These are phyloP conservation scores for Arthrobotrys conoides DNA, from an alignment of 2,329 filamentous ascomycete species.

Conservation along the genomic window DNA sequence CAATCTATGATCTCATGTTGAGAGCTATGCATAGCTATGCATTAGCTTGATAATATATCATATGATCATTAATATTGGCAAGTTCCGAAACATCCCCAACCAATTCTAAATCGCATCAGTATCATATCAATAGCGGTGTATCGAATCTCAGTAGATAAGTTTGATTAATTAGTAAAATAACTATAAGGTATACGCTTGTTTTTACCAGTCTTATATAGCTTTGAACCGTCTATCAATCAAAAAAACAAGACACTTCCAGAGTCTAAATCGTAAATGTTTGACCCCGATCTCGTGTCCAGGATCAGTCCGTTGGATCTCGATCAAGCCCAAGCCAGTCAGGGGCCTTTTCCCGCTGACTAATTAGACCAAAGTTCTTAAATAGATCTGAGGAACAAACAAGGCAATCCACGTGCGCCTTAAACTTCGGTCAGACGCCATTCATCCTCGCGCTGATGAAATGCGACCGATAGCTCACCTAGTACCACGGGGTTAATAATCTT, in stretches of 20 bases:
- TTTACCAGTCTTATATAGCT: no score
- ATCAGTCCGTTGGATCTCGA: not conserved
- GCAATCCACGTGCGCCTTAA: not conserved
- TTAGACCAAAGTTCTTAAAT: not conserved
- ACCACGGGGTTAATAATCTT: not conserved
- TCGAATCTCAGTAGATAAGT: no score
- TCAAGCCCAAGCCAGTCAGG: not conserved
- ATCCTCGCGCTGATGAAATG: not conserved
- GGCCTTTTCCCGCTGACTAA: constrained; percentile 1
- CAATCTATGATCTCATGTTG: not conserved
- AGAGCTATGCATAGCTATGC: not conserved
- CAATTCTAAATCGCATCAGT: not conserved
- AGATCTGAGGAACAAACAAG: no score
- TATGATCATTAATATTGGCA: no score
- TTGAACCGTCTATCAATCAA: no score
- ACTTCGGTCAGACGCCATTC: not conserved
- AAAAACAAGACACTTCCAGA: no score
- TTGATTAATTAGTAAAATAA: no score
- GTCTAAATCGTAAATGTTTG: no score
- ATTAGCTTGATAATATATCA: not conserved
- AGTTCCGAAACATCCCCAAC: not conserved
- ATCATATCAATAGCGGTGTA: not conserved
- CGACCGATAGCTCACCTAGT: not conserved
- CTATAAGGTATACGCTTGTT: no score
- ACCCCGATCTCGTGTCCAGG: not conserved